phyloP scores from a whole-genome alignment of 2,329 filamentous ascomycete species.

The Cladophialophora carrionii region DNA sequence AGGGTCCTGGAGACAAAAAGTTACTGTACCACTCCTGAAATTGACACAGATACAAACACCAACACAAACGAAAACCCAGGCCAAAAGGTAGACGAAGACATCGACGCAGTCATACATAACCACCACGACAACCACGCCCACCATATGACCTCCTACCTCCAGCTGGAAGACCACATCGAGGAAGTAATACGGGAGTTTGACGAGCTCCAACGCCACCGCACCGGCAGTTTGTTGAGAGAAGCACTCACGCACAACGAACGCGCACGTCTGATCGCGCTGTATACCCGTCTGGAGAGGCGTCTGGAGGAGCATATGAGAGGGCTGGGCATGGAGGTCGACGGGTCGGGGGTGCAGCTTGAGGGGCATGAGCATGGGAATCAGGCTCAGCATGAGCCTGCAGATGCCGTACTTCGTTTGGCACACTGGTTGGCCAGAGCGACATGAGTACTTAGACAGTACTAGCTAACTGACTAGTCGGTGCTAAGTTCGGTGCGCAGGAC shows the following conservation, averaged over 20 bases:
- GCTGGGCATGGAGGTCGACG: neutral
- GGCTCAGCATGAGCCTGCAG: neutral
- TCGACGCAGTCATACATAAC: neutral
- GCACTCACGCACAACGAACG: constrained; percentile 12
- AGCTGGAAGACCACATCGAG: constrained; percentile 11
- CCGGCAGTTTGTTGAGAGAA: constrained; percentile 8
- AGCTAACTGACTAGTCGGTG: too few species aligned
- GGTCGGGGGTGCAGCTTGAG: neutral
- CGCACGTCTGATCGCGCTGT: neutral
- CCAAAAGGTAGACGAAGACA: too few species aligned
- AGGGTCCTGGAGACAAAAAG: neutral
- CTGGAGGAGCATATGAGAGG: neutral
- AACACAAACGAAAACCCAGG: too few species aligned
- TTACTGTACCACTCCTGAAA: neutral
- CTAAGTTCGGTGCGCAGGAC: neutral
- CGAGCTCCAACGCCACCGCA: constrained; percentile 2
- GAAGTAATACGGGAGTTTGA: neutral
- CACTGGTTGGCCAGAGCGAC: neutral
- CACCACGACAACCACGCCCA: neutral
- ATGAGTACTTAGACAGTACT: neutral
- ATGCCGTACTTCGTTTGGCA: neutral
- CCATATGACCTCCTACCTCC: neutral
- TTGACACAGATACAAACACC: neutral
- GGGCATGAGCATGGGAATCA: neutral
- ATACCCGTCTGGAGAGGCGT: neutral